Percentiles rank a stretch among this genome's conserved stretches.
These are phyloP conservation scores for Oidium heveae DNA, from an alignment of 2,329 filamentous ascomycete species.

Conservation along the genomic window DNA sequence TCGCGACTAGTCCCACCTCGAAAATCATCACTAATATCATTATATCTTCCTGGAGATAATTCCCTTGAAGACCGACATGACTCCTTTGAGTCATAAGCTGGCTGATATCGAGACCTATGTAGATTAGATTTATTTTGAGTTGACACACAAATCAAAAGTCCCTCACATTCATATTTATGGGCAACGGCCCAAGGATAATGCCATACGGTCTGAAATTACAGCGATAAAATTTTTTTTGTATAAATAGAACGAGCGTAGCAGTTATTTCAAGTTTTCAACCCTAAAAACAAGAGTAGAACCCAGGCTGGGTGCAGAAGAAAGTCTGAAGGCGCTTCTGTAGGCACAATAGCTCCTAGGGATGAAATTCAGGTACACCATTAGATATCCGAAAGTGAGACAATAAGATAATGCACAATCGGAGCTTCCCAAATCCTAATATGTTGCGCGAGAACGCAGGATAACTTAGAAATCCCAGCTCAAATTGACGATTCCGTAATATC, in stretches of 20 bases:
- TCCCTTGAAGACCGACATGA: conserved; percentile 18
- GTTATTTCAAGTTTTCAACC: neutral
- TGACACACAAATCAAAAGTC: conserved; percentile 1
- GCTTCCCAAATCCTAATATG: too few relatives aligned
- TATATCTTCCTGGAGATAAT: conserved; percentile 15
- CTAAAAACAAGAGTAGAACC: neutral
- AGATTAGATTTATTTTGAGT: conserved; percentile 4
- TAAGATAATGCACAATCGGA: too few relatives aligned
- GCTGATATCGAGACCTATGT: conserved; percentile 14
- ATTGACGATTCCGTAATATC: neutral
- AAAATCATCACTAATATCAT: conserved; percentile 11
- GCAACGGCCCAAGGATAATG: conserved; percentile 9
- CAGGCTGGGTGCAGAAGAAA: neutral
- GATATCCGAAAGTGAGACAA: too few relatives aligned
- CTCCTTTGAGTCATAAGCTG: conserved; percentile 15
- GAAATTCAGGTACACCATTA: too few relatives aligned
- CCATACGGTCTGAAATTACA: neutral
- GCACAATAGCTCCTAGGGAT: too few relatives aligned
- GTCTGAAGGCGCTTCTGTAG: neutral
- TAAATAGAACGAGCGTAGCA: neutral
- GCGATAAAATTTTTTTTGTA: neutral
- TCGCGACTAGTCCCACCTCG: conserved; percentile 10
- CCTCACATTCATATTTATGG: conserved; percentile 13
- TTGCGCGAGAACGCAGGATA: neutral
- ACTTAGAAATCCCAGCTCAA: neutral